These are phyloP conservation scores for Hypoxylon crocopeplum DNA, from an alignment of 495 filamentous ascomycete genomes.

Conservation along the genomic window DNA sequence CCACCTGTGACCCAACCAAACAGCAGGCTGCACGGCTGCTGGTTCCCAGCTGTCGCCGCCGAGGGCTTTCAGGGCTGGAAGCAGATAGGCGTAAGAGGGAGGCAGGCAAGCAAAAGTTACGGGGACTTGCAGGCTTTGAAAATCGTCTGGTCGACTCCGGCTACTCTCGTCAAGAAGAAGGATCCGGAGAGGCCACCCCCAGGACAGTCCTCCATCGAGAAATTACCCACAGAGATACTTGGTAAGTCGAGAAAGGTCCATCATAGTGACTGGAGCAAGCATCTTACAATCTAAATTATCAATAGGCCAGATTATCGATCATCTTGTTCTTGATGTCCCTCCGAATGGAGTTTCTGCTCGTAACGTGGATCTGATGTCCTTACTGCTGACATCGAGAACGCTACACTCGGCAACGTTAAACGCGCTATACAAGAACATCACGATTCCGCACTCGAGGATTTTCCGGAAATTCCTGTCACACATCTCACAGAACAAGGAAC, in stretches of 20 bases:
- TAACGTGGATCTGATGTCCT: slow-evolving; percentile 81
- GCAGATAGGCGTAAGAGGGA: slow-evolving; percentile 69
- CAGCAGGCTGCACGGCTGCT: slow-evolving; percentile 63
- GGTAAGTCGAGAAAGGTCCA: slow-evolving; percentile 59
- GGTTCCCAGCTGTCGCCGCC: slow-evolving; percentile 66
- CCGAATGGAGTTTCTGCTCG: slow-evolving; percentile 79
- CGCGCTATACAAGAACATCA: slow-evolving; percentile 83
- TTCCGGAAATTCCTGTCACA: slow-evolving; percentile 85
- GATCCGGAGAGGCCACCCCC: slow-evolving; percentile 37
- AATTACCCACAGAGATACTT: slow-evolving; percentile 72
- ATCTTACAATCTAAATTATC: slow-evolving; percentile 22
- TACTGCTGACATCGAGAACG: slow-evolving; percentile 76
- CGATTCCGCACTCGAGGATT: slow-evolving; percentile 84
- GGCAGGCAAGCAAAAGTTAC: slow-evolving; percentile 74
- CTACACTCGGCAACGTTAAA: slow-evolving; percentile 78
- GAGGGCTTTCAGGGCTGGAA: slow-evolving; percentile 77
- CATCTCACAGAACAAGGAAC: slow-evolving; percentile 68
- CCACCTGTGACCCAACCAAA: slow-evolving; percentile 53
- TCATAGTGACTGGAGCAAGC: slow-evolving; percentile 9
- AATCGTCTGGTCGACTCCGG: slow-evolving; percentile 59
- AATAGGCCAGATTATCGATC: slow-evolving; percentile 73
- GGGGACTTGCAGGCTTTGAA: slow-evolving; percentile 67
- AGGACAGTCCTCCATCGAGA: slow-evolving; percentile 64
- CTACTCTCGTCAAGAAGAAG: slow-evolving; percentile 42
- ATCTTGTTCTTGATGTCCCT: slow-evolving; percentile 76